Conservation (phyloP, 257 asterid species). For the Mitragyna speciosa region DNA sequence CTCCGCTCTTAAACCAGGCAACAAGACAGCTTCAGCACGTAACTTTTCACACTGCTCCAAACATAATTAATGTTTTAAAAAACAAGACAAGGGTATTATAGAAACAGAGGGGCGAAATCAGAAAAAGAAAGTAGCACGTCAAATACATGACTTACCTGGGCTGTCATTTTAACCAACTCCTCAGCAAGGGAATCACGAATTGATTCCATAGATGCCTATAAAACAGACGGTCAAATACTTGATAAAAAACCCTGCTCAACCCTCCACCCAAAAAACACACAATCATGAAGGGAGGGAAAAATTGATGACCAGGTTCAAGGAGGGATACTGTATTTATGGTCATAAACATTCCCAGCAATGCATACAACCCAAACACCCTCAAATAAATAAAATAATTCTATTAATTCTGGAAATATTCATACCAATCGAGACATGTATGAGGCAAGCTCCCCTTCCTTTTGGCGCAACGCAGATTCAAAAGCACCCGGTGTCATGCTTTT, state of each 20-base stretch:
- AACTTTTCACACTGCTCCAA: slow-evolving; percentile 77
- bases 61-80: neutral
- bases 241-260: neutral
- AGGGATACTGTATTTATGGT: neutral
- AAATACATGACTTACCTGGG: slow-evolving; percentile 51
- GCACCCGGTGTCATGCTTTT: slow-evolving; percentile 81
- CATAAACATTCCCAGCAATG: neutral
- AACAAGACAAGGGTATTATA: neutral
- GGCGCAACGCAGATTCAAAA: slow-evolving; percentile 91
- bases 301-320: neutral
- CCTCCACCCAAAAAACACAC: neutral
- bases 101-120: slow-evolving; percentile 2
- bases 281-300: neutral
- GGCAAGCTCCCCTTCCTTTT: slow-evolving; percentile 99
- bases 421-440: slow-evolving; percentile 96
- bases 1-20: slow-evolving; percentile 93
- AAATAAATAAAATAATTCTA: neutral
- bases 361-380: neutral
- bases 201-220: slow-evolving; percentile 92
- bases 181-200: slow-evolving; percentile 98
- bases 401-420: slow-evolving; percentile 23
- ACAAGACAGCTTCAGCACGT: slow-evolving; percentile 65
- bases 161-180: slow-evolving; percentile 96
- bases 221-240: slow-evolving; percentile 14
- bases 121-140: slow-evolving; percentile 1